Conservation (phyloP, 345 rosid genomes). For the Populus alba region DNA sequence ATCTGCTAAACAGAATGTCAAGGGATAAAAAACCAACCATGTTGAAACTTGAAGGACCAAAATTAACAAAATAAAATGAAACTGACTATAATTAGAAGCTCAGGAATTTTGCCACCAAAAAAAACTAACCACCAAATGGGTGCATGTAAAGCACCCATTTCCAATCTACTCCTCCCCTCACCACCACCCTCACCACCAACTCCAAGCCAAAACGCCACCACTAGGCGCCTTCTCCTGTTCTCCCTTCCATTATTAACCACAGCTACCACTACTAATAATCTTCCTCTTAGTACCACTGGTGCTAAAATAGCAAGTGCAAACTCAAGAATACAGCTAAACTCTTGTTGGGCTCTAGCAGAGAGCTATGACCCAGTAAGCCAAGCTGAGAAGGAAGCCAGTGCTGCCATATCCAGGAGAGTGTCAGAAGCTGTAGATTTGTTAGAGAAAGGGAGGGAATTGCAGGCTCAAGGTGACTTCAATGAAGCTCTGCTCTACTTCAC, state of each 20-base stretch:
- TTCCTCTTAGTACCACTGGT: background rate
- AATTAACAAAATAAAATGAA: background rate
- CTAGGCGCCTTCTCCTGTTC: slow-evolving; percentile 40
- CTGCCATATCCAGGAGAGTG: slow-evolving; percentile 27
- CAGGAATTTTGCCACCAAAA: slow-evolving; percentile 2
- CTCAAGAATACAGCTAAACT: background rate
- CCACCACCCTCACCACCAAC: background rate
- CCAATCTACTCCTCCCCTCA: slow-evolving; percentile 26
- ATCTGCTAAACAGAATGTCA: background rate
- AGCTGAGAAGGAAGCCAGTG: slow-evolving; percentile 38
- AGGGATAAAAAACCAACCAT: background rate
- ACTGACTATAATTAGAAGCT: background rate
- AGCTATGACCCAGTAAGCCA: slow-evolving; percentile 37
- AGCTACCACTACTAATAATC: background rate
- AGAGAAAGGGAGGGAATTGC: slow-evolving; percentile 50
- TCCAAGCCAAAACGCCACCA: background rate
- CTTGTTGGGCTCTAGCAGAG: slow-evolving; percentile 25
- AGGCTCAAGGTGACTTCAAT: slow-evolving; percentile 52
- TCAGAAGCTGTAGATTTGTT: slow-evolving; percentile 43
- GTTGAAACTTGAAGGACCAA: background rate
- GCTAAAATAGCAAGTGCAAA: background rate
- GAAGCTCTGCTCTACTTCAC: slow-evolving; percentile 54
- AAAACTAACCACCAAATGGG: slow-evolving; percentile 12
- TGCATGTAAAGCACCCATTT: slow-evolving; percentile 36
- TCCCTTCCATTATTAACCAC: slow-evolving; percentile 32